Evolutionary conservation across 352 stramenopile genomes (phyloP).

Genomic region (Phytophthora pistaciae): DNA sequence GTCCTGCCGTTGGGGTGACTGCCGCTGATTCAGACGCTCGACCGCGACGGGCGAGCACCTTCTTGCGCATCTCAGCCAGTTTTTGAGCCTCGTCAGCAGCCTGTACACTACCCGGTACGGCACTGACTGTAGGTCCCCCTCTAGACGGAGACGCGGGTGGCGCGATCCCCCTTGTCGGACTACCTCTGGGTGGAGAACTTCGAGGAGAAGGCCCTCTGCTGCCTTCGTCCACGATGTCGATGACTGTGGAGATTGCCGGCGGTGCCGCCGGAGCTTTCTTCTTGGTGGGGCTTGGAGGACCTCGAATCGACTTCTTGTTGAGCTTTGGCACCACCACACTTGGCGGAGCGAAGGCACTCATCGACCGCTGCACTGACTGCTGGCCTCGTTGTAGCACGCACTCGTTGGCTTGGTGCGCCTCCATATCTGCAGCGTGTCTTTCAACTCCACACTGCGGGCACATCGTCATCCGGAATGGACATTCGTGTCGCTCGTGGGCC

Average conservation of each 20-base stretch:
- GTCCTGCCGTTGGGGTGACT: neutral
- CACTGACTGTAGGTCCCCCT: neutral
- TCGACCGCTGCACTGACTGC: constrained; percentile 8
- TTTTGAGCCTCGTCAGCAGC: constrained; percentile 42
- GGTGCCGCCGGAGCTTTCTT: constrained; percentile 2
- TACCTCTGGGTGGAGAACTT: neutral
- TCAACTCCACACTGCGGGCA: constrained; percentile 51
- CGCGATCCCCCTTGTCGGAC: neutral
- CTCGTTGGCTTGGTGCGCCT: constrained; percentile 46
- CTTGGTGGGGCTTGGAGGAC: constrained; percentile 14
- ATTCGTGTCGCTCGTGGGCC: constrained; percentile 67
- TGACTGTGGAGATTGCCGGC: constrained; percentile 6
- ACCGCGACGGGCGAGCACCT: constrained; percentile 44
- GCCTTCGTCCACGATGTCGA: constrained; percentile 7
- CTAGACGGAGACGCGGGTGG: neutral
- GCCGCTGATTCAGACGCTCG: constrained; percentile 2
- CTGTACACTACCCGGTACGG: constrained; percentile 14
- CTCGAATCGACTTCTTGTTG: constrained; percentile 28
- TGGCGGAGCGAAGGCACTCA: constrained; percentile 9
- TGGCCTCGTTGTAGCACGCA: constrained; percentile 48
- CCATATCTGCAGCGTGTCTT: constrained; percentile 53
- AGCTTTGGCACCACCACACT: constrained; percentile 27
- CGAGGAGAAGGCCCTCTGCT: neutral
- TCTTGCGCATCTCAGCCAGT: constrained; percentile 56
- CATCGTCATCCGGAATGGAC: constrained; percentile 40